phyloP scores from a whole-genome alignment of 2,329 filamentous ascomycete species.

The Mycogone perniciosa region DNA sequence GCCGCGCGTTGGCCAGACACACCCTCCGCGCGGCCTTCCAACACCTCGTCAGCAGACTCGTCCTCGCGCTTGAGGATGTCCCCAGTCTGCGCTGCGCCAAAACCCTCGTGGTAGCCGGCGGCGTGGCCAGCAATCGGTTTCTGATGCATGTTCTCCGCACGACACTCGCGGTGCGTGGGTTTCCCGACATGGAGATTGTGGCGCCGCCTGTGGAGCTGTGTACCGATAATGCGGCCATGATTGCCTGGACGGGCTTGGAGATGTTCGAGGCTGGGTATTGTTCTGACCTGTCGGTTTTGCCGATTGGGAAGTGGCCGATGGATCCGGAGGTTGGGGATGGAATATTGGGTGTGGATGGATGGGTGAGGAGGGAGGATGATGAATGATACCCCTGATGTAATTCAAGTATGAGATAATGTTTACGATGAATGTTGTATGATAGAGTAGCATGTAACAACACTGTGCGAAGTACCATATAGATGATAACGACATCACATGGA shows the following conservation, averaged over 20 bases:
- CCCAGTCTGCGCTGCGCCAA: slow-evolving; percentile 29
- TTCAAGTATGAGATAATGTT: no score
- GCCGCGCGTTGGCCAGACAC: slow-evolving; percentile 62
- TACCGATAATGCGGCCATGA: slow-evolving; percentile 97
- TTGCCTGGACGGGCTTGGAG: slow-evolving; percentile 87
- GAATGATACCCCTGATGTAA: no score
- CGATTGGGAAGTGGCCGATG: slow-evolving; percentile 67
- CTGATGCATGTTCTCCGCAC: slow-evolving; percentile 58
- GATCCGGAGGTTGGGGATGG: slow-evolving; percentile 54
- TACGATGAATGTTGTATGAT: neutral
- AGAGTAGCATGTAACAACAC: neutral
- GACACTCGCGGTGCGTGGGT: slow-evolving; percentile 60
- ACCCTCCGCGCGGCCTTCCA: slow-evolving; percentile 80
- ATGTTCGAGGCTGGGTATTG: slow-evolving; percentile 79
- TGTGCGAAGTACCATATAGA: no score
- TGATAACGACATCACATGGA: no score
- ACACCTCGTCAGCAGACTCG: slow-evolving; percentile 69
- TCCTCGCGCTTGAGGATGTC: slow-evolving; percentile 53
- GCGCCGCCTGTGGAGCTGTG: slow-evolving; percentile 75
- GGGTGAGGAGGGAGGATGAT: slow-evolving; percentile 27
- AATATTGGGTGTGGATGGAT: slow-evolving; percentile 54
- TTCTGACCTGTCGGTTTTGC: slow-evolving; percentile 53
- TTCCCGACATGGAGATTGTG: slow-evolving; percentile 52
- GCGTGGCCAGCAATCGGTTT: slow-evolving; percentile 81
- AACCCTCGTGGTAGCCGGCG: slow-evolving; percentile 78